phyloP scores from a whole-genome alignment of 202 grass and related monocot species.

The Zoysia matrella region DNA sequence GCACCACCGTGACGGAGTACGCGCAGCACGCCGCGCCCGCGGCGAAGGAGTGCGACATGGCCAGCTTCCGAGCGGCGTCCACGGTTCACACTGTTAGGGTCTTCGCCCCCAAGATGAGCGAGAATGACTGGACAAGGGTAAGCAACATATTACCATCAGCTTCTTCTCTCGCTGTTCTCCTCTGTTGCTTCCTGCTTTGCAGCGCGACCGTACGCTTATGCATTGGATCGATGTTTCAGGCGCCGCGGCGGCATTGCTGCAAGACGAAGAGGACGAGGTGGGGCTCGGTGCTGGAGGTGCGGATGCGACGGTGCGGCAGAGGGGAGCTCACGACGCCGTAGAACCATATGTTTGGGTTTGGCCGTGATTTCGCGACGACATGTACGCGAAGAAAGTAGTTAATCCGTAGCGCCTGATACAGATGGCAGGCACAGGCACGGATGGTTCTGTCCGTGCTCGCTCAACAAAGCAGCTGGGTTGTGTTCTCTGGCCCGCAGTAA shows the following conservation, averaged over 20 bases:
- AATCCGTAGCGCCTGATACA: neutral
- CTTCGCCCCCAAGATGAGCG: conserved; percentile 65
- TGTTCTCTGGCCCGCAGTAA: neutral
- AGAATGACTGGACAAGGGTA: conserved; percentile 58
- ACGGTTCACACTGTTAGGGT: conserved; percentile 53
- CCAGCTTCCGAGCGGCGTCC: conserved; percentile 53
- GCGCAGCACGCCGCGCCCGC: neutral
- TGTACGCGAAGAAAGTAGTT: neutral
- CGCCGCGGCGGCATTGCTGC: conserved; percentile 81
- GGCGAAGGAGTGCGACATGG: conserved; percentile 45
- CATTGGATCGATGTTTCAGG: conserved; percentile 43
- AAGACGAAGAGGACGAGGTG: conserved; percentile 53
- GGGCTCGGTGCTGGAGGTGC: conserved; percentile 58
- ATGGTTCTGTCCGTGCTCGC: neutral
- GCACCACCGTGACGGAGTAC: conserved; percentile 62
- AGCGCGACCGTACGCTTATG: neutral
- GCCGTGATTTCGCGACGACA: neutral
- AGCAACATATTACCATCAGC: neutral
- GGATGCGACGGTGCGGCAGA: conserved; percentile 57
- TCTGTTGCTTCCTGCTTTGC: neutral
- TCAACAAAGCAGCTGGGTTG: neutral
- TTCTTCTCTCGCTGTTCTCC: neutral
- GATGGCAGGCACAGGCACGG: conserved; percentile 9
- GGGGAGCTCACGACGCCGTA: conserved; percentile 67
- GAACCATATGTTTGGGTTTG: neutral